Conservation (phyloP, 441 rosid genomes). For the Adansonia grandidieri region DNA sequence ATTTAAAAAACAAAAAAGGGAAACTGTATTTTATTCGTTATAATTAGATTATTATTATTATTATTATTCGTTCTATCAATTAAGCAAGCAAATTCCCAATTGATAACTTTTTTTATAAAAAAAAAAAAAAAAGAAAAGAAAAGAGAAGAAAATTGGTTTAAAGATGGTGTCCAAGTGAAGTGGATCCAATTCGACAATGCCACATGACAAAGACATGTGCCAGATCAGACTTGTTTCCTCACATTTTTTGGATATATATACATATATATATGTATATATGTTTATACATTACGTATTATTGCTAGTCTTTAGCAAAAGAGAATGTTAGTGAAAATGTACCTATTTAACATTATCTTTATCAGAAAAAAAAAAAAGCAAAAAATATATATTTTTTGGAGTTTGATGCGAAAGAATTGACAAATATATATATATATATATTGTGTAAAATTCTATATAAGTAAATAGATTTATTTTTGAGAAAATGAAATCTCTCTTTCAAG, state of each 20-base stretch:
- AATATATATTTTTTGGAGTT: neutral
- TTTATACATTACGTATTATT: neutral
- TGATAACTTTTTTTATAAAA: neutral
- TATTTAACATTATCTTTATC: no score
- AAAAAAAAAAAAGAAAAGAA: no score
- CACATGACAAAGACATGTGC: conserved; percentile 30
- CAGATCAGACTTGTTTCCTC: neutral
- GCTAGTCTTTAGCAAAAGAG: neutral
- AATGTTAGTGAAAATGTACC: neutral
- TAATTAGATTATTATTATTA: neutral
- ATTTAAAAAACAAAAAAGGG: neutral
- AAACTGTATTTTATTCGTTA: neutral
- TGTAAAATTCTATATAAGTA: neutral
- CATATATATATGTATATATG: neutral
- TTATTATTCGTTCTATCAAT: neutral
- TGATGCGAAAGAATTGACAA: neutral
- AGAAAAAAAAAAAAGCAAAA: no score
- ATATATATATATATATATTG: neutral
- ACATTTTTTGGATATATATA: neutral
- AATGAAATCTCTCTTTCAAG: no score
- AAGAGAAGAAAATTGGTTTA: neutral
- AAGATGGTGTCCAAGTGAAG: neutral
- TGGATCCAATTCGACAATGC: conserved; percentile 15
- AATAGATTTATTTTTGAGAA: no score
- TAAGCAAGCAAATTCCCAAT: neutral